Base-by-base conservation (phyloP, 768 basidiomycete genomes). In the Rhodotorula diobovata region DNA sequence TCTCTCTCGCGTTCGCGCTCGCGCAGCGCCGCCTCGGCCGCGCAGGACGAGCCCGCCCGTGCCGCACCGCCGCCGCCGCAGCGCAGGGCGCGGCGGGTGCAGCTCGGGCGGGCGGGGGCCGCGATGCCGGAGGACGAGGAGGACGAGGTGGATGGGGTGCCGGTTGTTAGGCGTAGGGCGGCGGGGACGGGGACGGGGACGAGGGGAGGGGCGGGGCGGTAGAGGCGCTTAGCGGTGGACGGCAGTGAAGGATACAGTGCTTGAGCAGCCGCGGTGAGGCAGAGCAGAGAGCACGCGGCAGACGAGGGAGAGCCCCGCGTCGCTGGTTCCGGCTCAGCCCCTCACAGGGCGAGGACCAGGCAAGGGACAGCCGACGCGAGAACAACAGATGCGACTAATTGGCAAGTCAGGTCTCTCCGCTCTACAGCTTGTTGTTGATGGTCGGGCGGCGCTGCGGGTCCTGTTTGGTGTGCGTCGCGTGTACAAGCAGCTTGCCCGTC, bases 401-500 rank as follows among this genome's bases (percentile, higher is more conserved):
- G 5, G 9, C 48, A 12, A 12, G 25, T 21, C 20, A 3, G 46
- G 20, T 48, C 46, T 7, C 14, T 5, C 60, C 2, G n/a, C n/a
- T 35, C 34, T 41, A 66, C n/a, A 66, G 54, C 57, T 66, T 66
- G 1, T 32, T 16, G 30, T 56, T 45, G 21, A 8, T 6, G 45
- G 43, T 12, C 61, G n/a, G n/a, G n/a, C 28, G 41, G 0, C 32
- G 56, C 20, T 71, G 60, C 50, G 55, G 71, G 43, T 74, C 73
- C 25, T 67, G 65, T 65, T 74, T 74, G 34, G 61, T 61, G 58
- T 74, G 73, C 25, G 68, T 67, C 0, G 58, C 73, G 16, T 65
- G 32, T 21, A 61, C 63, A 7, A 74, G 35, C 6, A 74, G 68
- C 59, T 65, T 62, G 14, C 63, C 68, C 9, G 68, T 64, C 0